These are phyloP conservation scores for Brassica rapa DNA, from an alignment of 345 rosid genomes.

Conservation along the genomic window DNA sequence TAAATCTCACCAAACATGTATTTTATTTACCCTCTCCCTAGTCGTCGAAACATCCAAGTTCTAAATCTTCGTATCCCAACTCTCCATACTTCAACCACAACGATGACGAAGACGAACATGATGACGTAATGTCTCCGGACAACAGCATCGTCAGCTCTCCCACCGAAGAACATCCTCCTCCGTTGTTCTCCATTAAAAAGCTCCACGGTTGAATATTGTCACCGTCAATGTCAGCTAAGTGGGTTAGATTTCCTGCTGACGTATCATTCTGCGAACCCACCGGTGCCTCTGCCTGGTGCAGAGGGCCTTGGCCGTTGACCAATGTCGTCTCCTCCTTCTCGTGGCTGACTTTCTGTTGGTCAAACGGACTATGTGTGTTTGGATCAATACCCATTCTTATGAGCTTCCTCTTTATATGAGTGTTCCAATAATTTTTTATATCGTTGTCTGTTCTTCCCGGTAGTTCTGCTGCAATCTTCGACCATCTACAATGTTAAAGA, in stretches of 20 bases:
- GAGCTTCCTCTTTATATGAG: slow-evolving; percentile 81
- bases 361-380: slow-evolving; percentile 47
- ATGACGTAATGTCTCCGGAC: slow-evolving; percentile 35
- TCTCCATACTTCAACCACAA: slow-evolving; percentile 52
- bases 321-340: not conserved
- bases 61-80: slow-evolving; percentile 47
- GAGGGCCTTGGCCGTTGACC: not conserved
- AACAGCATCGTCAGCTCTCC: slow-evolving; percentile 48
- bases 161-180: not conserved
- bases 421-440: slow-evolving; percentile 83
- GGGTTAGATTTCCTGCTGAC: slow-evolving; percentile 6
- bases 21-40: slow-evolving; percentile 5
- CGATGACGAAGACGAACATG: slow-evolving; percentile 40
- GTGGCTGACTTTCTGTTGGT: slow-evolving; percentile 26
- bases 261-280: not conserved
- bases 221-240: slow-evolving; percentile 28
- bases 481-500: slow-evolving; percentile 54
- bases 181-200: slow-evolving; percentile 39
- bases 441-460: slow-evolving; percentile 92
- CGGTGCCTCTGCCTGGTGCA: not conserved
- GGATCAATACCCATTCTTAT: slow-evolving; percentile 82
- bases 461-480: slow-evolving; percentile 72
- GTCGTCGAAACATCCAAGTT: slow-evolving; percentile 48
- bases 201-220: slow-evolving; percentile 51
- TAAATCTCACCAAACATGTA: not conserved